Evolutionary conservation across 148 eudicot species (phyloP), one percentile per base, ranked within the genome.

Genomic region (Diospyros lotus): DNA sequence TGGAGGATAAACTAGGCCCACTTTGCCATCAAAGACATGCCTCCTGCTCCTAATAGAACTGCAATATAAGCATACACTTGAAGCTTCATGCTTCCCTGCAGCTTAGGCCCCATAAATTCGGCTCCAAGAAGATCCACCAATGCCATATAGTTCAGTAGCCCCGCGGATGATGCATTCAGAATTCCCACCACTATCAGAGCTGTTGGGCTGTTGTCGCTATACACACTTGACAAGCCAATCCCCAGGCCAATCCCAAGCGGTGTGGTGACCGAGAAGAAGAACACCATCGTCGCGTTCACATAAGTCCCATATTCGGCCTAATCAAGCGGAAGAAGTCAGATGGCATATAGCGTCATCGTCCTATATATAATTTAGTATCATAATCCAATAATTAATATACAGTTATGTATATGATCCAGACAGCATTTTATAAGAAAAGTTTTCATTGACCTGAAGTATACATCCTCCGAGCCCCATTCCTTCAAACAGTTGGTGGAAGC

Each of bases 11-110:
- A 48, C 61, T 82, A 88, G 0, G 91, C 92, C 92, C 92, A 88
- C 68, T 71, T 80, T 0, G 92, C 92, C 92, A 88, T 86, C 13
- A 88, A 69, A 68, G 92, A 86, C 92, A 88, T 88, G 71, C 80
- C 41, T 48, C 85, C 89, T 81, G 84, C 82, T 28, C 92, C 92
- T 1, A 82, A 1, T 9, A 86, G 73, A 11, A 81, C 88, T 5
- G 88, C 88, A 45, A 40, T 2, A 64, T 84, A 86, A 54, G 79
- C 77, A 61, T 73, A 66, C 42, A 81, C 44, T 59, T 88, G 92
- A 54, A 88, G 86, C 74, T 86, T 86, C 63, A 86, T 82, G 68
- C 71, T 81, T 9, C 60, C 80, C 69, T 84, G 92, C 38, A 88
- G 79, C 72, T 80, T 88, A 2, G 77, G 54, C 9, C 89, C 85